Base-by-base conservation (phyloP, 768 basidiomycete genomes). In the Atractiella rhizophila region DNA sequence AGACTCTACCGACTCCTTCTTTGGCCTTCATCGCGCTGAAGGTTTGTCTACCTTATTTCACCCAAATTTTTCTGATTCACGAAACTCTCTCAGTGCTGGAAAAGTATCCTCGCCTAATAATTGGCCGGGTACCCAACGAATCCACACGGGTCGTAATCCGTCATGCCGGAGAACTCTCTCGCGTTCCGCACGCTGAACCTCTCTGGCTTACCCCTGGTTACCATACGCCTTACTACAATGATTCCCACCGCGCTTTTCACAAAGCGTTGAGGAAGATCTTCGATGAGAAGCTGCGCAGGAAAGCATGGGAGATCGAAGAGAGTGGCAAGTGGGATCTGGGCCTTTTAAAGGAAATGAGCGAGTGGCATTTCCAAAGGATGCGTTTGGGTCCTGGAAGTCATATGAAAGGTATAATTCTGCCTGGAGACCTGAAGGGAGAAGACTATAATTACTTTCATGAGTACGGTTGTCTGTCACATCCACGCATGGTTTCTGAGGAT, bases 371-470 rank as follows among this genome's bases (percentile, higher is more conserved):
- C 16, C 76, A 82, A 56, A 77, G 78, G 18, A 88, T 94, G 81
- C 68, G 80, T 24, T 64, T 86, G 59, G 88, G 88, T 13, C 86
- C 86, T 0, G 80, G 78, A 27, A 78, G 75, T 52, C 82, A 85
- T 51, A 60, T 86, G 30, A 66, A 78, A 56, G 86, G 86, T 2
- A 64, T 67, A n/a, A 66, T 61, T 6, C 63, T 88, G 3, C 70
- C 80, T 66, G 66, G 64, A 42, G 82, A 76, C 5, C 52, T 74
- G 33, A 69, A 69, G 37, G 71, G 76, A 4, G 78, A 80, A 54
- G 74, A 85, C 57, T 86, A 76, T 51, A 76, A 86, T 56, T 80
- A 77, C 54, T 88, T 86, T 67, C 80, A 85, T 54, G 86, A 81
- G 64, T 64, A 12, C 16, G 34, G 15, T 20, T 35, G 10, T 9